These are phyloP conservation scores for Hymenoscyphus albidus DNA, from an alignment of 2,329 filamentous ascomycete species.

Conservation along the genomic window DNA sequence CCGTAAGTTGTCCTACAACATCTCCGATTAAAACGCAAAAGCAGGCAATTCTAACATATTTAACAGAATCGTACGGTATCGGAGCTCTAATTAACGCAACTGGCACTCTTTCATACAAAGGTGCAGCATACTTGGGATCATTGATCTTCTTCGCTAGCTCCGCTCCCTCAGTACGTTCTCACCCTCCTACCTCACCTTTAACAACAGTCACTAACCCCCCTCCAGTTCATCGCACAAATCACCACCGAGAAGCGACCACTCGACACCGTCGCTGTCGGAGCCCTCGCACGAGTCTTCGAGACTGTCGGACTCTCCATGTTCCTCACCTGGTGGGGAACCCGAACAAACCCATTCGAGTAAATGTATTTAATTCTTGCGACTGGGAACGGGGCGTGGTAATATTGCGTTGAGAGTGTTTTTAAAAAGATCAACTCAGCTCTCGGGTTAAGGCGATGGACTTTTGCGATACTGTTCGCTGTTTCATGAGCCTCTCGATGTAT, in stretches of 20 bases:
- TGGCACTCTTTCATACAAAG: slow-evolving; percentile 93
- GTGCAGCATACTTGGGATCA: slow-evolving; percentile 85
- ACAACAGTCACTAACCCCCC: slow-evolving; percentile 8
- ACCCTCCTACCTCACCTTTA: not conserved
- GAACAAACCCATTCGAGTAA: slow-evolving; percentile 76
- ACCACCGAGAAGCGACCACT: slow-evolving; percentile 88
- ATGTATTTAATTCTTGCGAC: slow-evolving; percentile 4
- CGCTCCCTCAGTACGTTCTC: slow-evolving; percentile 71
- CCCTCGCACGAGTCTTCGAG: slow-evolving; percentile 81
- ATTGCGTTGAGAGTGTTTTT: not conserved
- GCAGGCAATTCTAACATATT: too few species aligned
- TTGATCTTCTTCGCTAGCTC: slow-evolving; percentile 90
- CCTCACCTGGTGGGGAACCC: slow-evolving; percentile 96
- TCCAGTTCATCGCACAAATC: slow-evolving; percentile 78
- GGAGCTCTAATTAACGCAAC: slow-evolving; percentile 92
- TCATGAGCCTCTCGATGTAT: not conserved
- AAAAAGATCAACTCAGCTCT: not conserved
- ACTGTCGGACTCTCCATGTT: slow-evolving; percentile 88
- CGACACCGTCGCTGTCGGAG: slow-evolving; percentile 83
- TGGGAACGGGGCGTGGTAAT: not conserved
- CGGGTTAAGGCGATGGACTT: not conserved
- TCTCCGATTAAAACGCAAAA: too few species aligned
- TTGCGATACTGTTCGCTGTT: not conserved
- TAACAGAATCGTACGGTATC: slow-evolving; percentile 71
- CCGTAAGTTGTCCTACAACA: slow-evolving; percentile 34